Evolutionary conservation across 2,329 filamentous ascomycete genomes (phyloP).

Genomic region (Thielaviopsis populi): DNA sequence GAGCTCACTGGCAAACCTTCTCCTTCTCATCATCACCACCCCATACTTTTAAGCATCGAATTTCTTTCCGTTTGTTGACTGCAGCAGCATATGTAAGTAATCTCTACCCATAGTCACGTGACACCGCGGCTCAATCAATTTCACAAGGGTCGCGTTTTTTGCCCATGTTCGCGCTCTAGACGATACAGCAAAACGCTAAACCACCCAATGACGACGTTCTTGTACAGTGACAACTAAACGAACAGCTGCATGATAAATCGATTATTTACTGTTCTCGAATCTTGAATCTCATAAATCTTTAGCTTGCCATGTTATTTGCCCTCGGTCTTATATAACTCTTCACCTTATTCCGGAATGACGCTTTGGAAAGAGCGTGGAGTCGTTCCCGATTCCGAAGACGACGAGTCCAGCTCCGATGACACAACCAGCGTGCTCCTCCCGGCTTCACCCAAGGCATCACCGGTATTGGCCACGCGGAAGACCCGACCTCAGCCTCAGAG

Average conservation of each 20-base stretch:
- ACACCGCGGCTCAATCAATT: slow-evolving; percentile 12
- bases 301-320: background rate
- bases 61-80: too few species aligned
- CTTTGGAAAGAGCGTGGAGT: slow-evolving; percentile 37
- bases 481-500: background rate
- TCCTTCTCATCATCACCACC: background rate
- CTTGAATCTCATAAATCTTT: background rate
- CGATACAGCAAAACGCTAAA: background rate
- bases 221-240: background rate
- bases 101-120: slow-evolving; percentile 6
- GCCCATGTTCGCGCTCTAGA: background rate
- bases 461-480: background rate
- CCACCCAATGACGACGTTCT: background rate
- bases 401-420: slow-evolving; percentile 31
- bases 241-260: background rate
- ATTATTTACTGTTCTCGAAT: background rate
- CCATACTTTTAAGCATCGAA: too few species aligned
- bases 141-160: slow-evolving; percentile 10
- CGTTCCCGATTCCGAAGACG: slow-evolving; percentile 37
- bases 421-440: slow-evolving; percentile 19
- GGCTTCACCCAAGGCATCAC: slow-evolving; percentile 1
- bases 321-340: background rate
- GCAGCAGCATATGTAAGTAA: background rate
- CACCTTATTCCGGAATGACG: slow-evolving; percentile 24
- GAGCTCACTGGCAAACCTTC: too few species aligned